phyloP scores from a whole-genome alignment of 1,139 yeast species.

The Candida pseudocylindracea region DNA sequence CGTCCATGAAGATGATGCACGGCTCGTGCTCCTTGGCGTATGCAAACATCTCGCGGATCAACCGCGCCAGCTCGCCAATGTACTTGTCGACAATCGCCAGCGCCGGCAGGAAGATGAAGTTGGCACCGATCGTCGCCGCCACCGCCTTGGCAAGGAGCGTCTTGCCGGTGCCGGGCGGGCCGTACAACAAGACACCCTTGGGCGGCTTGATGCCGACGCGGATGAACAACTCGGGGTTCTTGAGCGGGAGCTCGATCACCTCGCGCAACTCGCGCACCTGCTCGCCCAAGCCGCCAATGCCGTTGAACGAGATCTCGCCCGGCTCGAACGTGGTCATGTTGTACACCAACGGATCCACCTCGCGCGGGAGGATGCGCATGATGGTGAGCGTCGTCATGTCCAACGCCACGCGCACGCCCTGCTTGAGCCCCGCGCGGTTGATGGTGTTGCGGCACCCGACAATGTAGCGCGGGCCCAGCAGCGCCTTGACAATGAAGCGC shows the following conservation, averaged over 20 bases:
- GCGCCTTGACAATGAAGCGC: conserved; percentile 88
- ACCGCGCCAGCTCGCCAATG: conserved; percentile 94
- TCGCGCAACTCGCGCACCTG: conserved; percentile 94
- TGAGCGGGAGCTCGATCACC: conserved; percentile 90
- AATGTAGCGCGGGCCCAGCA: conserved; percentile 93
- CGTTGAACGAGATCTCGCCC: conserved; percentile 84
- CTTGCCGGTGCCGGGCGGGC: conserved; percentile 99
- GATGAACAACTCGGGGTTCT: conserved; percentile 87
- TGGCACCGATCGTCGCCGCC: conserved; percentile 97
- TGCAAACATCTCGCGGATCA: conserved; percentile 96
- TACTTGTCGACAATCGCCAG: conserved; percentile 97
- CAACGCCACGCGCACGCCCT: conserved; percentile 89
- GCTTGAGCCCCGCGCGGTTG: conserved; percentile 60
- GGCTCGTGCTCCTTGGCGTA: conserved; percentile 98
- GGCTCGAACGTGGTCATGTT: conserved; percentile 98
- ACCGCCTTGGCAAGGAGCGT: conserved; percentile 93
- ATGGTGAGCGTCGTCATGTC: conserved; percentile 97
- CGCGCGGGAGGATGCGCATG: conserved; percentile 94
- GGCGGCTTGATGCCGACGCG: conserved; percentile 98
- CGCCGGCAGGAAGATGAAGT: conserved; percentile 94
- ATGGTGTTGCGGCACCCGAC: conserved; percentile 95
- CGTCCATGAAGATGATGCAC: conserved; percentile 98
- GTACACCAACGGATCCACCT: conserved; percentile 94
- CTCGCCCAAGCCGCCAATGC: conserved; percentile 92
- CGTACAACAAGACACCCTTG: conserved; percentile 88